These are phyloP conservation scores for Ogataea zsoltii DNA, from an alignment of 805 yeast genomes.

Conservation along the genomic window DNA sequence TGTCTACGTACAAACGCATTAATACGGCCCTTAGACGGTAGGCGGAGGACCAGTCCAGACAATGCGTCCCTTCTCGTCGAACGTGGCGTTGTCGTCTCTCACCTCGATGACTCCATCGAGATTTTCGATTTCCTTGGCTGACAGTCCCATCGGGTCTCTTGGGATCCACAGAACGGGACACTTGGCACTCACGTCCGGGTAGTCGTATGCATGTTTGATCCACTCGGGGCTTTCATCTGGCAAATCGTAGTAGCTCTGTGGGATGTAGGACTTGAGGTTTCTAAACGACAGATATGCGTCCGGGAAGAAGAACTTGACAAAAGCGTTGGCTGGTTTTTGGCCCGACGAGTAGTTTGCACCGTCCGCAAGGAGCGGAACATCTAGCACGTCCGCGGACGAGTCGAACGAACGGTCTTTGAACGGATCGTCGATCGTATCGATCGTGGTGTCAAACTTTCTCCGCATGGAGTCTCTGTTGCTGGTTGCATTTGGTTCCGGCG, in stretches of 20 bases:
- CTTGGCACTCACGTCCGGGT: constrained; percentile 68
- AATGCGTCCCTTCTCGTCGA: constrained; percentile 51
- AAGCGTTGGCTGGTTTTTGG: constrained; percentile 16
- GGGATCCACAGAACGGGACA: constrained; percentile 92
- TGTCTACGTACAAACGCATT: too few species aligned
- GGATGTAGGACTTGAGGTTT: constrained; percentile 51
- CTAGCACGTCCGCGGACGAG: constrained; percentile 1
- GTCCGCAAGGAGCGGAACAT: constrained; percentile 70
- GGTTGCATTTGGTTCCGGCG: not conserved
- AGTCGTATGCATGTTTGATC: constrained; percentile 68
- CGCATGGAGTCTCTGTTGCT: not conserved
- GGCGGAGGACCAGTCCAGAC: constrained; percentile 57
- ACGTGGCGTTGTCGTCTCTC: constrained; percentile 66
- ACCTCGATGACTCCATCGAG: constrained; percentile 58
- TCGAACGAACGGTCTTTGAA: constrained; percentile 5
- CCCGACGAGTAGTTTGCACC: constrained; percentile 45
- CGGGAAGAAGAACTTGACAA: constrained; percentile 54
- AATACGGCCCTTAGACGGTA: too few species aligned
- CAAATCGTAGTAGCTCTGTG: constrained; percentile 56
- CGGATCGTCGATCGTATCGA: constrained; percentile 2
- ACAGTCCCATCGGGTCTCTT: constrained; percentile 82
- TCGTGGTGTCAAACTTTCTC: too few species aligned
- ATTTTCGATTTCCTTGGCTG: constrained; percentile 56
- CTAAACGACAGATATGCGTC: constrained; percentile 51
- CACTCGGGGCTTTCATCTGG: constrained; percentile 43